Evolutionary conservation across 257 asterid species (phyloP).

Genomic region (Gentiana macrophylla): DNA sequence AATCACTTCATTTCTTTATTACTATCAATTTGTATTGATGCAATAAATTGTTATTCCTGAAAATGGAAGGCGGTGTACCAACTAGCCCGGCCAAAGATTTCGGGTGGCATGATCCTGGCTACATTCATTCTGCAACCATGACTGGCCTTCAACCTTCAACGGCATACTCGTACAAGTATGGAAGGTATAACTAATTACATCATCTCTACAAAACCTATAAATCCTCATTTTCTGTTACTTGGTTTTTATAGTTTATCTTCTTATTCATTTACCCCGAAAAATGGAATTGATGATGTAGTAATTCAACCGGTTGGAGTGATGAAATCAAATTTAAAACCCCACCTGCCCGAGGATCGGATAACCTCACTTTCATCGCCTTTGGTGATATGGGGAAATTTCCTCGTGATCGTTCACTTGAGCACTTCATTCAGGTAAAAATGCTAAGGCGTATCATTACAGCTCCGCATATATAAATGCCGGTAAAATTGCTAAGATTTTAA

Average conservation of each 20-base stretch:
- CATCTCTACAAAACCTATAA: too few relatives aligned
- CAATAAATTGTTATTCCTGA: neutral
- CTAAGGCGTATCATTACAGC: too few relatives aligned
- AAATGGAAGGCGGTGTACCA: constrained; percentile 15
- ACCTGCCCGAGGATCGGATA: constrained; percentile 60
- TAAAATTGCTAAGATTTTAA: too few relatives aligned
- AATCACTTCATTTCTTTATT: too few relatives aligned
- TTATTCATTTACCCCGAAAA: too few relatives aligned
- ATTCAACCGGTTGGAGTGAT: constrained; percentile 69
- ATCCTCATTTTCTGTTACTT: too few relatives aligned
- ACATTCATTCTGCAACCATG: constrained; percentile 67
- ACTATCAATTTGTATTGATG: too few relatives aligned
- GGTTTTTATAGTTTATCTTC: too few relatives aligned
- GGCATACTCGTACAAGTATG: constrained; percentile 52
- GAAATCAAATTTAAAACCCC: constrained; percentile 48
- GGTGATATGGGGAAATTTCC: constrained; percentile 98
- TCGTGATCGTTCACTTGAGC: constrained; percentile 61
- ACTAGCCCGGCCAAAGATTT: constrained; percentile 66
- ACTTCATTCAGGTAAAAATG: constrained; percentile 56
- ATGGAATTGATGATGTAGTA: constrained; percentile 16
- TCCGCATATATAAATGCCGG: constrained; percentile 36
- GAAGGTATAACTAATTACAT: constrained; percentile 35
- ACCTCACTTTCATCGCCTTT: constrained; percentile 49
- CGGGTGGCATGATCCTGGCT: constrained; percentile 98
- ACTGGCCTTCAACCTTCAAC: constrained; percentile 50